These are phyloP conservation scores for Flueggea neowawraea DNA, from an alignment of 441 rosid genomes.

Conservation along the genomic window DNA sequence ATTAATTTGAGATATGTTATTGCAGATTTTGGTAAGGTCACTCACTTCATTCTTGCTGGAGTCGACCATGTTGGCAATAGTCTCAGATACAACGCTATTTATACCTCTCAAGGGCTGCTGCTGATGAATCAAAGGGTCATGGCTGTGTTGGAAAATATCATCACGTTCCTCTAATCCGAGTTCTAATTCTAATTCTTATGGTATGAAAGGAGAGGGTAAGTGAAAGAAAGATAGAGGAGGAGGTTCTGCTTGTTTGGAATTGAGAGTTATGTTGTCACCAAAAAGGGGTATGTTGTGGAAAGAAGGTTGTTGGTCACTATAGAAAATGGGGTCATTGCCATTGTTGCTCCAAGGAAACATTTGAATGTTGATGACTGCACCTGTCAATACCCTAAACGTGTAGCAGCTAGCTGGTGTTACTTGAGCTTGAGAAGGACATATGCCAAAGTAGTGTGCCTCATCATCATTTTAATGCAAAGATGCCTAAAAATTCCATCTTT, in stretches of 20 bases:
- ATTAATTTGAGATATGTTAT: neutral
- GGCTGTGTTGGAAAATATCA: slow-evolving; percentile 26
- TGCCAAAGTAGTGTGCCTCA: slow-evolving; percentile 4
- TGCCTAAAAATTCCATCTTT: neutral
- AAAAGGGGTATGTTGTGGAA: slow-evolving; percentile 28
- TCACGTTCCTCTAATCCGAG: slow-evolving; percentile 22
- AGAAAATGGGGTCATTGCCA: slow-evolving; percentile 34
- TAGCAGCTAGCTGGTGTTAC: neutral
- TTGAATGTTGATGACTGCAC: slow-evolving; percentile 14
- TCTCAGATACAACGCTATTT: slow-evolving; percentile 24
- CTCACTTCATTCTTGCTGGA: slow-evolving; percentile 20
- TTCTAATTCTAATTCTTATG: slow-evolving; percentile 15
- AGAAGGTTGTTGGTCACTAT: slow-evolving; percentile 33
- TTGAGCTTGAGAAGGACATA: slow-evolving; percentile 38
- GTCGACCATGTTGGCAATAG: slow-evolving; percentile 27
- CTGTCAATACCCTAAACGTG: slow-evolving; percentile 4
- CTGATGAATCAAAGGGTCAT: slow-evolving; percentile 16
- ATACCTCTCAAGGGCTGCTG: slow-evolving; percentile 18
- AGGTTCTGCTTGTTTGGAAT: slow-evolving; percentile 24
- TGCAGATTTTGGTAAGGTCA: slow-evolving; percentile 3
- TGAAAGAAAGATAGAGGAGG: slow-evolving; percentile 28
- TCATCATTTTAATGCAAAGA: neutral
- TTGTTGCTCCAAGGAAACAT: slow-evolving; percentile 44
- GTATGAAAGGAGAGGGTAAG: slow-evolving; percentile 45
- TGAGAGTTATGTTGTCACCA: slow-evolving; percentile 27